phyloP scores from a whole-genome alignment of 257 asterid species.

The Plectranthus barbatus region DNA sequence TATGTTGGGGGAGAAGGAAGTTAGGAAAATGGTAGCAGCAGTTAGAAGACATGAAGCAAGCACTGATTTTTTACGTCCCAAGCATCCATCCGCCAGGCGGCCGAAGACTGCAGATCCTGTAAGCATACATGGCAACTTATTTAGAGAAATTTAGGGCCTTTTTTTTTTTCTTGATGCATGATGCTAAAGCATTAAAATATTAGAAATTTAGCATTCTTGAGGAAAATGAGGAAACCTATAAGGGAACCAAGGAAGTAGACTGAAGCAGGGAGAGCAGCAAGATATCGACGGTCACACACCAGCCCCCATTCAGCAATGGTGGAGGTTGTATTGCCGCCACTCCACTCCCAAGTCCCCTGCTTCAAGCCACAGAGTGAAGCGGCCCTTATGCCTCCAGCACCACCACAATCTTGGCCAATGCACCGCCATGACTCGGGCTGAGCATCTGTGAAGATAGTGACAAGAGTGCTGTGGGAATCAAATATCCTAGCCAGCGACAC shows the following conservation, averaged over 20 bases:
- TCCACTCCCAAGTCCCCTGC: conserved; percentile 61
- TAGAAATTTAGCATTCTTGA: not conserved
- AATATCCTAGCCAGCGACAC: conserved; percentile 55
- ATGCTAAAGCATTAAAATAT: not conserved
- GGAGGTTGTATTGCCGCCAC: conserved; percentile 36
- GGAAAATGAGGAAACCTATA: conserved; percentile 25
- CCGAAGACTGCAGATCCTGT: conserved; percentile 46
- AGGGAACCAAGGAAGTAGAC: conserved; percentile 57
- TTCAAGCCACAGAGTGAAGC: conserved; percentile 38
- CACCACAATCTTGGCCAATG: conserved; percentile 21
- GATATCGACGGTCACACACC: conserved; percentile 46
- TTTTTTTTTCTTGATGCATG: not conserved
- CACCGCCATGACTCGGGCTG: conserved; percentile 49
- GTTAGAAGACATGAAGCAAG: conserved; percentile 46
- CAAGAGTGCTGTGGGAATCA: conserved; percentile 49
- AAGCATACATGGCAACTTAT: not conserved
- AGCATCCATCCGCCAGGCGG: conserved; percentile 32
- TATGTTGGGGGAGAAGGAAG: conserved; percentile 48
- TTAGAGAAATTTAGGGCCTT: not conserved
- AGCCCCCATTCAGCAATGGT: conserved; percentile 63
- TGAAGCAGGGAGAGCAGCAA: conserved; percentile 58
- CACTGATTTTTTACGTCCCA: conserved; percentile 46
- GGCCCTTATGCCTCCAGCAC: not conserved
- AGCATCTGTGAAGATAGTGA: conserved; percentile 50
- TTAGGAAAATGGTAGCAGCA: conserved; percentile 37